Conservation (phyloP, 495 filamentous ascomycete species). For the Aspergillus ostianus region DNA sequence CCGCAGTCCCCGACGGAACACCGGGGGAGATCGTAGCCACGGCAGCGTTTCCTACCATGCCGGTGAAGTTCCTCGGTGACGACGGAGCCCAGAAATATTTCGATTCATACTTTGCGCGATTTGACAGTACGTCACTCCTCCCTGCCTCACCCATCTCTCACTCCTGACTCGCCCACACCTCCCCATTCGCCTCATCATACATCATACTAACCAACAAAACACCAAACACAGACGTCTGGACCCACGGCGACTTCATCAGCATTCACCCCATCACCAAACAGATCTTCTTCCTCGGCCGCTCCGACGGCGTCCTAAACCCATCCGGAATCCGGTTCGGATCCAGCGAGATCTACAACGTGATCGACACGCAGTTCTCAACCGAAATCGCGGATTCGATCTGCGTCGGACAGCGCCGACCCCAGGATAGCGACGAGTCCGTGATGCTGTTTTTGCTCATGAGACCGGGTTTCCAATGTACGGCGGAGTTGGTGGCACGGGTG, state of each 20-base stretch:
- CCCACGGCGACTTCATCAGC: constrained; percentile 74
- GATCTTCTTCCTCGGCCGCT: constrained; percentile 67
- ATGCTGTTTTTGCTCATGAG: constrained; percentile 74
- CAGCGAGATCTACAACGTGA: constrained; percentile 72
- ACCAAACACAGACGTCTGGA: constrained; percentile 58
- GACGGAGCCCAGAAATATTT: constrained; percentile 56
- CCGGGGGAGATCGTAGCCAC: constrained; percentile 73
- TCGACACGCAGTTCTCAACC: constrained; percentile 62
- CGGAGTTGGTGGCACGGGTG: constrained; percentile 54
- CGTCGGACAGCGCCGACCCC: constrained; percentile 67
- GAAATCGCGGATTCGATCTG: constrained; percentile 67
- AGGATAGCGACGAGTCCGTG: constrained; percentile 70
- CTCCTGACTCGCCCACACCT: not conserved
- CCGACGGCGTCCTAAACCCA: constrained; percentile 77
- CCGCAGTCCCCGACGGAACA: constrained; percentile 54
- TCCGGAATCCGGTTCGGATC: constrained; percentile 74
- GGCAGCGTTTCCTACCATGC: constrained; percentile 70
- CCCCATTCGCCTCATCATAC: too few relatives aligned
- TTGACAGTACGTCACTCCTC: constrained; percentile 38
- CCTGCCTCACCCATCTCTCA: not conserved
- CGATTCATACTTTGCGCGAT: constrained; percentile 69
- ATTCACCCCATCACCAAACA: constrained; percentile 65
- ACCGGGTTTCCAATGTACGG: constrained; percentile 54
- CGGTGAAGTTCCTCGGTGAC: constrained; percentile 69
- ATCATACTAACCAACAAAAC: not conserved